A percentile compares a stretch with the other conserved stretches of the same genome.
Conservation (phyloP, 257 asterid genomes). For the Solanum microdontum region DNA sequence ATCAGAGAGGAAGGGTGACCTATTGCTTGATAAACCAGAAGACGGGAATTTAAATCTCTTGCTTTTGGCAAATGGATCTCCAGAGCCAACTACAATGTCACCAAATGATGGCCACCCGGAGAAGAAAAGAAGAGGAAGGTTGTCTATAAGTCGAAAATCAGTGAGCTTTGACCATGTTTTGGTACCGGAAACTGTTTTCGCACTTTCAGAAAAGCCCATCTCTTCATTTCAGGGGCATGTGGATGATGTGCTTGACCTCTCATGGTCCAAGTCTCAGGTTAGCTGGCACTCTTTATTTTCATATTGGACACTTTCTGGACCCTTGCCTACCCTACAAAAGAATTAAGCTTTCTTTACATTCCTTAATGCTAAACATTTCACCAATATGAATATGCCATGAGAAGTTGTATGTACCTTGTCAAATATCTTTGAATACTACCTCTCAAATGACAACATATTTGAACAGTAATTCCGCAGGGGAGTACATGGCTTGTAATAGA, state of each 20-base stretch:
- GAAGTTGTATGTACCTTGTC: background rate
- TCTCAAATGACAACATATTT: background rate
- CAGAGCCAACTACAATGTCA: conserved; percentile 61
- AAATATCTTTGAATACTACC: background rate
- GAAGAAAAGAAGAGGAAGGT: conserved; percentile 79
- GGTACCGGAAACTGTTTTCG: conserved; percentile 75
- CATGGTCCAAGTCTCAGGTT: conserved; percentile 99
- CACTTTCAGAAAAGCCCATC: conserved; percentile 72
- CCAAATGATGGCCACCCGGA: conserved; percentile 65
- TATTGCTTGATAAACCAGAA: conserved; percentile 56
- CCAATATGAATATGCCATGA: background rate
- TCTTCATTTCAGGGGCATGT: conserved; percentile 83
- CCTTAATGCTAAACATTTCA: background rate
- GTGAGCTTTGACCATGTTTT: conserved; percentile 64
- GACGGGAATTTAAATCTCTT: conserved; percentile 73
- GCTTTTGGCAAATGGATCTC: conserved; percentile 67
- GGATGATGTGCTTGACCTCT: conserved; percentile 83
- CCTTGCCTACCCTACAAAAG: background rate
- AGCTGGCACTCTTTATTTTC: conserved; percentile 13
- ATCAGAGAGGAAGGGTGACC: conserved; percentile 82
- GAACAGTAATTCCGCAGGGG: background rate
- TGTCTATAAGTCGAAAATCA: conserved; percentile 77
- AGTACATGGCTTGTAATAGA: background rate
- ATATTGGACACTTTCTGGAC: background rate
- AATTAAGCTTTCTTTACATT: background rate